Evolutionary conservation across 345 rosid genomes (phyloP).

Genomic region (Gossypioides kirkii): DNA sequence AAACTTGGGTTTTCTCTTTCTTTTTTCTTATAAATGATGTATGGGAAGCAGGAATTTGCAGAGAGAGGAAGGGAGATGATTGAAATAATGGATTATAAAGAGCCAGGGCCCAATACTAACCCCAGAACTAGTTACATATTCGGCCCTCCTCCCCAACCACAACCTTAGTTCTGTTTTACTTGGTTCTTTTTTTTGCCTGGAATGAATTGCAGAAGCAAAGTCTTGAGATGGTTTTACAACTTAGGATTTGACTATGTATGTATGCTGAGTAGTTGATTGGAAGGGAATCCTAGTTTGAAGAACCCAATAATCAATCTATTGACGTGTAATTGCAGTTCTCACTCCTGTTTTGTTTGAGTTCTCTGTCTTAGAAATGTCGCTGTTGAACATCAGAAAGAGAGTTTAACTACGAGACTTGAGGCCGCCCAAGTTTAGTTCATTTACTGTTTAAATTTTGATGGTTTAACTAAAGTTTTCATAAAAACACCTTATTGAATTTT

Average conservation of each 20-base stretch:
- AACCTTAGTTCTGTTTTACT: neutral
- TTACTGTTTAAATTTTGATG: too few species aligned
- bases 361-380: neutral
- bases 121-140: constrained; percentile 35
- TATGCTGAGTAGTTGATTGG: neutral
- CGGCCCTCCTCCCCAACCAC: constrained; percentile 37
- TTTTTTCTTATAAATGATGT: neutral
- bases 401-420: neutral
- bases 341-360: too few species aligned
- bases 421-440: too few species aligned
- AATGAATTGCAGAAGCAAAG: neutral
- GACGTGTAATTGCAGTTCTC: neutral
- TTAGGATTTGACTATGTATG: neutral
- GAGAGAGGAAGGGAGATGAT: constrained; percentile 27
- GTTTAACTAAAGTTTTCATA: too few species aligned
- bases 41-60: constrained; percentile 20
- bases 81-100: constrained; percentile 43
- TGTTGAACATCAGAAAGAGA: neutral
- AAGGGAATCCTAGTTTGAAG: neutral
- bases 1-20: neutral
- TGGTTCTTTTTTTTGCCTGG: too few species aligned
- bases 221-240: neutral
- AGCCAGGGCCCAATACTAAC: constrained; percentile 43
- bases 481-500: too few species aligned
- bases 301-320: neutral